Evolutionary conservation across 768 basidiomycete genomes (phyloP).

Genomic region (Cystobasidium tubakii): DNA sequence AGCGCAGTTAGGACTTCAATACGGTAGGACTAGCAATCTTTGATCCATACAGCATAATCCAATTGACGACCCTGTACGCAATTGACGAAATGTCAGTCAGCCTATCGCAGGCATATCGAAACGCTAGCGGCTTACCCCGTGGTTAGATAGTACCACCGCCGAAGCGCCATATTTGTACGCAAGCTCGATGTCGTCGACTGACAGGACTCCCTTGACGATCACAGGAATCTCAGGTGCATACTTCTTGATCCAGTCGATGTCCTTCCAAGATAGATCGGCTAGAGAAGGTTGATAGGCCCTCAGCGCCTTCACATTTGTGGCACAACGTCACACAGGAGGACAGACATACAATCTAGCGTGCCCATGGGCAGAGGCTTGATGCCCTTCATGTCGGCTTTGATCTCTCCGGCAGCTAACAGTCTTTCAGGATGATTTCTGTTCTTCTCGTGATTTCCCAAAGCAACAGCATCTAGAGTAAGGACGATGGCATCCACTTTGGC

Average conservation of each 20-base stretch:
- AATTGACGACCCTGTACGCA: neutral
- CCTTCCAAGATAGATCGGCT: conserved; percentile 47
- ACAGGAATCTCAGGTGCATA: conserved; percentile 45
- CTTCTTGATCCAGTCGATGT: conserved; percentile 49
- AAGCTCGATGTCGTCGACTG: conserved; percentile 48
- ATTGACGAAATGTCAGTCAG: neutral
- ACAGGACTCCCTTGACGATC: conserved; percentile 50
- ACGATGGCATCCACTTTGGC: conserved; percentile 45
- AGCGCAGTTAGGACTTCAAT: no score
- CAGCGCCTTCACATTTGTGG: no score
- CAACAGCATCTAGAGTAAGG: conserved; percentile 49
- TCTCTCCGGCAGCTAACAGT: conserved; percentile 1
- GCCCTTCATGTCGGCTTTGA: neutral
- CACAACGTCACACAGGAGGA: conserved; percentile 12
- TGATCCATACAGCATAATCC: conserved; percentile 13
- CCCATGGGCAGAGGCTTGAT: conserved; percentile 1
- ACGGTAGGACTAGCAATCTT: no score
- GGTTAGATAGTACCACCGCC: conserved; percentile 52
- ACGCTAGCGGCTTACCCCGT: conserved; percentile 35
- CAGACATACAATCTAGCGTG: neutral
- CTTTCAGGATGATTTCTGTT: conserved; percentile 17
- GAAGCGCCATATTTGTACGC: conserved; percentile 51
- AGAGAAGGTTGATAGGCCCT: neutral
- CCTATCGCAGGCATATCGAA: neutral
- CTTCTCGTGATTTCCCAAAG: conserved; percentile 30